Evolutionary conservation across 495 filamentous ascomycete genomes (phyloP).

Genomic region (Copromyces sp.): DNA sequence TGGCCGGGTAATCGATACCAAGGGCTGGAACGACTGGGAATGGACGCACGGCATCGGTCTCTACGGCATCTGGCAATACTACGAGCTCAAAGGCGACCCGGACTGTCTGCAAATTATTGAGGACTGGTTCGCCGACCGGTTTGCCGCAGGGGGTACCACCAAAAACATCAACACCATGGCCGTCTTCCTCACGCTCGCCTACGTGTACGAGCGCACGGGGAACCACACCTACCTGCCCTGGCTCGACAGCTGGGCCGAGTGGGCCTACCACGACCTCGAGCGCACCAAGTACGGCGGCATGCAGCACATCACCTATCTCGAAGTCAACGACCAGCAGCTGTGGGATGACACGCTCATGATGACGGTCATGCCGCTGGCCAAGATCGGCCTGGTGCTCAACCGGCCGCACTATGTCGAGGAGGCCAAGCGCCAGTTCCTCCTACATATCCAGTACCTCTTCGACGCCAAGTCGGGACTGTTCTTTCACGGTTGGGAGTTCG

Average conservation of each 20-base stretch:
- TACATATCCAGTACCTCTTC: constrained; percentile 63
- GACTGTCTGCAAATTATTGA: constrained; percentile 47
- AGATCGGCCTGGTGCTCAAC: constrained; percentile 57
- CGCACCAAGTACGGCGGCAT: constrained; percentile 62
- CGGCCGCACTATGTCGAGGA: constrained; percentile 59
- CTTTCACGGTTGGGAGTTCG: constrained; percentile 69
- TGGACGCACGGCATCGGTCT: constrained; percentile 73
- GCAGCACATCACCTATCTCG: constrained; percentile 61
- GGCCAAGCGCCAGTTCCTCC: constrained; percentile 60
- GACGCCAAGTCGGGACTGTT: constrained; percentile 57
- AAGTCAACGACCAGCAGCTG: constrained; percentile 55
- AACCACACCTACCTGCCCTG: constrained; percentile 54
- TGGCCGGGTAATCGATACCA: constrained; percentile 67
- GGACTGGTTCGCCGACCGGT: constrained; percentile 55
- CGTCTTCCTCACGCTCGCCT: constrained; percentile 59
- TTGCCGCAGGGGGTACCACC: constrained; percentile 57
- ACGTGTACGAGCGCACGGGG: constrained; percentile 56
- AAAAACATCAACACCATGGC: constrained; percentile 81
- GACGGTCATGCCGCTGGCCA: constrained; percentile 65
- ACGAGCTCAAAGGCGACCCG: constrained; percentile 49
- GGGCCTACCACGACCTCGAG: constrained; percentile 62
- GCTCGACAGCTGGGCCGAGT: constrained; percentile 67
- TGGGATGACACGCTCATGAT: constrained; percentile 80
- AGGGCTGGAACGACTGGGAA: constrained; percentile 70
- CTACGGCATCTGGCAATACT: constrained; percentile 71